Evolutionary conservation across 2,329 filamentous ascomycete species (phyloP).

Genomic region (Cladosporium sp.): DNA sequence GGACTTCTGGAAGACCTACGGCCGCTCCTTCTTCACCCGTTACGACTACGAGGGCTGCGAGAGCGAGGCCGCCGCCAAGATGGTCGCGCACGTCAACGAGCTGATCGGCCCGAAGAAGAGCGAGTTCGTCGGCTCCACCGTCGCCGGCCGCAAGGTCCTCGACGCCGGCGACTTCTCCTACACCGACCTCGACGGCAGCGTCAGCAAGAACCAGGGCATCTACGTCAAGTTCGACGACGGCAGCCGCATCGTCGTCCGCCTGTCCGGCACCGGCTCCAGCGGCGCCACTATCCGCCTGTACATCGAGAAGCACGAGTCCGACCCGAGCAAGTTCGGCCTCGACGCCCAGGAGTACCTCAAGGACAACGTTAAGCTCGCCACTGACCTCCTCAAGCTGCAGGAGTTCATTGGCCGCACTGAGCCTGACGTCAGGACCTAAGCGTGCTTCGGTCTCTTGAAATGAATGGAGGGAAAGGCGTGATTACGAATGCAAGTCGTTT

Average conservation of each 20-base stretch:
- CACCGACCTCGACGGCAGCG: slow-evolving; percentile 95
- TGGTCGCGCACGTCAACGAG: slow-evolving; percentile 72
- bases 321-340: slow-evolving; percentile 67
- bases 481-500: not conserved
- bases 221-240: slow-evolving; percentile 92
- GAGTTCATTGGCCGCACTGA: slow-evolving; percentile 87
- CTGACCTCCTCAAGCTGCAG: slow-evolving; percentile 83
- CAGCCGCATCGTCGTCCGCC: slow-evolving; percentile 86
- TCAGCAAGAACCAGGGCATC: slow-evolving; percentile 91
- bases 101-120: slow-evolving; percentile 63
- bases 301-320: slow-evolving; percentile 88
- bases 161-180: slow-evolving; percentile 97
- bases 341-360: slow-evolving; percentile 92
- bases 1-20: slow-evolving; percentile 94
- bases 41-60: slow-evolving; percentile 98
- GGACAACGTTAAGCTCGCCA: slow-evolving; percentile 80
- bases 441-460: not conserved
- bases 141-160: slow-evolving; percentile 74
- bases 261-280: slow-evolving; percentile 91
- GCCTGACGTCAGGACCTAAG: slow-evolving; percentile 91
- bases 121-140: slow-evolving; percentile 76
- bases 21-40: slow-evolving; percentile 96
- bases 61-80: slow-evolving; percentile 82
- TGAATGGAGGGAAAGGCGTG: not conserved
- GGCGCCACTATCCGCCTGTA: slow-evolving; percentile 96